Conservation (phyloP, 257 asterid species). For the Solanum bulbocastanum region DNA sequence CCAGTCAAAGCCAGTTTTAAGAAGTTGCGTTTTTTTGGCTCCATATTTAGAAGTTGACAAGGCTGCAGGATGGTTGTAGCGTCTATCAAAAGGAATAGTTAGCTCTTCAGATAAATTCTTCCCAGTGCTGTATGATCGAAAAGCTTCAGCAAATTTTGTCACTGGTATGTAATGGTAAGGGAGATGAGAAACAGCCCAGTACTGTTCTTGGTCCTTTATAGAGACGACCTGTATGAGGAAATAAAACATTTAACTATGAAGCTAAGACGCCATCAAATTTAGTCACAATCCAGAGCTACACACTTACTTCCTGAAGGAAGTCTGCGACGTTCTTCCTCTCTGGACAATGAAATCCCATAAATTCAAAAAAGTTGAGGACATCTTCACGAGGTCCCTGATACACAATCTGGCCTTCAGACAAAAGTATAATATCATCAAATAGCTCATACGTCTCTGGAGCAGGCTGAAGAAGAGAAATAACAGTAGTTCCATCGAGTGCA, state of each 20-base stretch:
- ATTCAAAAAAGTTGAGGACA: conserved; percentile 61
- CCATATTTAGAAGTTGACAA: conserved; percentile 70
- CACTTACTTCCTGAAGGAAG: conserved; percentile 89
- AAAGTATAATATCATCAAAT: conserved; percentile 79
- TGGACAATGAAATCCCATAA: conserved; percentile 81
- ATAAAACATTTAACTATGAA: conserved; percentile 10
- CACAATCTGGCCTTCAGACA: conserved; percentile 83
- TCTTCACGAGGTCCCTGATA: conserved; percentile 81
- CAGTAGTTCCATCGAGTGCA: conserved; percentile 73
- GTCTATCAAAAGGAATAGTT: conserved; percentile 62
- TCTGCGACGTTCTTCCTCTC: conserved; percentile 89
- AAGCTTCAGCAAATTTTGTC: conserved; percentile 65
- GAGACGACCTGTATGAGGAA: conserved; percentile 52
- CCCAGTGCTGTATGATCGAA: conserved; percentile 51
- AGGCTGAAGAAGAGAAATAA: conserved; percentile 92
- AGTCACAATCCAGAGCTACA: conserved; percentile 1
- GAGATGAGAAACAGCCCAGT: conserved; percentile 63
- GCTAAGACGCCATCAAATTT: neutral
- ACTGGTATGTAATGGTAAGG: conserved; percentile 64
- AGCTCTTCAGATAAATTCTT: conserved; percentile 53
- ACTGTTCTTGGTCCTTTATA: conserved; percentile 86
- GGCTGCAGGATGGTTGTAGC: conserved; percentile 89
- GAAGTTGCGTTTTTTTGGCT: conserved; percentile 59
- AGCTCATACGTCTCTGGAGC: conserved; percentile 94
- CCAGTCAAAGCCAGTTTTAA: conserved; percentile 69